Conservation (phyloP, 495 filamentous ascomycete species). For the Trichoderma reesei region DNA sequence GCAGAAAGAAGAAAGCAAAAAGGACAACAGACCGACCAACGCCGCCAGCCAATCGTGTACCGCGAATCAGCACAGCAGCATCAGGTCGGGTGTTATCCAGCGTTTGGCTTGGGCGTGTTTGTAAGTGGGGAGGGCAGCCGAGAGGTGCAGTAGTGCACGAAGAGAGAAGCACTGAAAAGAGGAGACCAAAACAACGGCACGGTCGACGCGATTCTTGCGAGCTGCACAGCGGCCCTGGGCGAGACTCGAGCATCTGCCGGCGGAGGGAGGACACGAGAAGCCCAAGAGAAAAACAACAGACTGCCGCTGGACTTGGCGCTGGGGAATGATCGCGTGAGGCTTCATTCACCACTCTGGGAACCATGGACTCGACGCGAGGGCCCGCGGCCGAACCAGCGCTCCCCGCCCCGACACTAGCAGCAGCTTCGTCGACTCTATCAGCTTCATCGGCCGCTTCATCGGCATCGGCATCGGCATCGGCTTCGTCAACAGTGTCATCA, state of each 20-base stretch:
- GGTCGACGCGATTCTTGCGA: background rate
- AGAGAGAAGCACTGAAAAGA: background rate
- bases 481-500: no score
- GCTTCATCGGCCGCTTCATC: no score
- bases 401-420: background rate
- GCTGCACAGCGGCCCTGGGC: no score
- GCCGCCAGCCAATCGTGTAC: no score
- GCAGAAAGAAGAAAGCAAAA: no score
- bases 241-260: background rate
- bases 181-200: background rate
- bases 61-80: no score
- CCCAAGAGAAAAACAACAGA: background rate
- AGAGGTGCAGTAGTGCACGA: no score
- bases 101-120: no score
- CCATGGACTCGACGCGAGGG: constrained; percentile 5
- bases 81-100: no score
- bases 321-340: background rate
- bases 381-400: background rate
- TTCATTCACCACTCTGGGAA: background rate
- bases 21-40: no score
- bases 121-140: constrained; percentile 1
- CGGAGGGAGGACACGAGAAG: background rate
- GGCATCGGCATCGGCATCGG: no score
- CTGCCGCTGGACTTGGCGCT: background rate
- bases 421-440: no score